Base-by-base conservation (phyloP, 768 basidiomycete species). In the Lactifluus subvellereus region DNA sequence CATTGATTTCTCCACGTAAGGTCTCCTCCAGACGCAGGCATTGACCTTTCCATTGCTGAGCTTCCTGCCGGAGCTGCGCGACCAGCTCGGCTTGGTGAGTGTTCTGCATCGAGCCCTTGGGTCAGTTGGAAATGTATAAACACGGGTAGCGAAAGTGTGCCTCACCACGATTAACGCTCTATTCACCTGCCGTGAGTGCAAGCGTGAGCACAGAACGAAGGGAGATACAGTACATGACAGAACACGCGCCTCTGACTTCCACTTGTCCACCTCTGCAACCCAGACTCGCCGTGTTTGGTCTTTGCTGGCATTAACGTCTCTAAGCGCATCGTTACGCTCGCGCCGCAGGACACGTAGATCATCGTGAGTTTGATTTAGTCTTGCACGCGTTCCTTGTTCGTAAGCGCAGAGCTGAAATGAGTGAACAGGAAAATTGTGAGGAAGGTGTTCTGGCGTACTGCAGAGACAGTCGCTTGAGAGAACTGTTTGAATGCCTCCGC, bases 11-110 rank as follows among this genome's bases (percentile, higher is more conserved):
- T 27, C 27, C 27, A 27, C 27, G 27, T 27, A 79, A 77, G 1
- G 77, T 73, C 57, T 81, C 80, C 56, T 80, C 79, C 33, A 78
- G 71, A 30, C 79, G 77, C 22, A 75, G 69, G 54, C 78, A 77
- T 68, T 90, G 89, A 54, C 85, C 83, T 72, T 88, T 89, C 87
- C 87, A 89, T 58, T 89, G 87, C 0, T 73, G 75, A 0, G 82
- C 77, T 70, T 91, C 88, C 54, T 85, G 79, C 30, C 83, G 81
- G 35, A 89, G 77, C 58, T 84, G 84, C 1, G 78, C 71, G 57
- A 88, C 83, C 6, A 82, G 82, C 54, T 87, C 84, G 16, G 77
- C 74, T 66, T 87, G 83, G 68, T 86, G 83, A 8, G 78, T 72
- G 55, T 83, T 78, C 87, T 88, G 59, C n/a, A 35, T 40, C 27